phyloP scores from a whole-genome alignment of 2,329 filamentous ascomycete genomes.

The Pseudocercospora fijiensis region DNA sequence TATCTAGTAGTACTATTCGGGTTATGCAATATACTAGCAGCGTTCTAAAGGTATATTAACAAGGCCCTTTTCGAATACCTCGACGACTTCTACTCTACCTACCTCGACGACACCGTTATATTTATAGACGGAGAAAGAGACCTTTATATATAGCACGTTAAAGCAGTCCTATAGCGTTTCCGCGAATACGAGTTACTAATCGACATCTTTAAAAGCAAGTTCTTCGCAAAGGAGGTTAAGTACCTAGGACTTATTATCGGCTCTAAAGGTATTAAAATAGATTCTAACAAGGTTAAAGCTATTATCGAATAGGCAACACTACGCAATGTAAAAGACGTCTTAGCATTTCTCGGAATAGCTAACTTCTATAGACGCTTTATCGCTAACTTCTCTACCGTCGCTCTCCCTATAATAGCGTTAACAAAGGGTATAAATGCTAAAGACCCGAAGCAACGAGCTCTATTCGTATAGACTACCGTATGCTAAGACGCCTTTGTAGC shows the following conservation, averaged over 20 bases:
- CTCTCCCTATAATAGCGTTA: background rate
- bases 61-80: background rate
- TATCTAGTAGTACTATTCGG: background rate
- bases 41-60: background rate
- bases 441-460: background rate
- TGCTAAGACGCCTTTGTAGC: background rate
- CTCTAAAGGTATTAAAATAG: background rate
- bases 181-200: background rate
- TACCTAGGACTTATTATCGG: background rate
- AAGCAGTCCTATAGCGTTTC: background rate
- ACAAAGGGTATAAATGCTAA: background rate
- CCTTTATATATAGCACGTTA: background rate
- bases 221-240: background rate
- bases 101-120: background rate
- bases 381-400: background rate
- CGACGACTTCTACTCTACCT: background rate
- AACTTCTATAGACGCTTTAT: conserved; percentile 8
- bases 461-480: background rate
- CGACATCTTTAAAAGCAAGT: background rate
- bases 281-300: background rate
- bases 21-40: background rate
- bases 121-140: background rate
- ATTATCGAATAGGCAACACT: background rate
- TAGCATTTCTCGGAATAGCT: background rate
- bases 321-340: background rate